Evolutionary conservation across 2,329 filamentous ascomycete species (phyloP), one percentile per base, ranked within the genome.

Genomic region (Pseudonectria foliicola): DNA sequence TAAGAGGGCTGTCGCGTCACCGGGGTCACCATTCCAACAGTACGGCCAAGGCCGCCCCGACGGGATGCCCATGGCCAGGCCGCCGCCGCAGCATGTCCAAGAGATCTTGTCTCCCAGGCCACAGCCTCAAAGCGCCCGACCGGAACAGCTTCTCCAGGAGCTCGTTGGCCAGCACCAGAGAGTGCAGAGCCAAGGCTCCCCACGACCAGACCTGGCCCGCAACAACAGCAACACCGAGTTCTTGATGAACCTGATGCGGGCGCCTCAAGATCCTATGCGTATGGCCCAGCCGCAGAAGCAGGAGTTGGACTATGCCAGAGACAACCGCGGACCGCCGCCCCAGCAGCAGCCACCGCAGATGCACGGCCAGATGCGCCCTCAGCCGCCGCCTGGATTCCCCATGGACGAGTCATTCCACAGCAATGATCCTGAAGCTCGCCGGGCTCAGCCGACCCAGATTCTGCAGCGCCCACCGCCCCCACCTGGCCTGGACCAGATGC

Each of bases 191-290:
- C 74, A 76, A 41, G 60, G 63, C 25, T 67, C 64, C 12, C 56
- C 55, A 6, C 64, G 71, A 24, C 57, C 61, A 25, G 70, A 75
- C 46, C 44, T 42, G 35, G 55, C 55, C 47, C 66, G 63, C 31
- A 70, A 66, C 54, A 80, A 73, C 55, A 76, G 70, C 48, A 85
- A 90, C 49, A 77, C 82, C n/a, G 84, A 93, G 45, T 89, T 92
- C 55, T 66, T 95, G 31, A 85, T 94, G 61, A 84, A 80, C 42
- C 70, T 95, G 21, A 92, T 95, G 85, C 68, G 71, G 39, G 63
- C 62, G 25, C 55, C 54, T 1, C 64, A 70, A 0, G 72, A 77
- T 18, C 57, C 62, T 33, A 66, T 75, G 56, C 66, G 72, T 37
- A 62, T 67, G 61, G 67, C 69, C 28, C 71, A 74, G 45, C 69